Percentiles rank a stretch among this genome's conserved stretches.
Evolutionary conservation across 139 green algal genomes (phyloP).

Genomic region (Diplosphaera chodatii): DNA sequence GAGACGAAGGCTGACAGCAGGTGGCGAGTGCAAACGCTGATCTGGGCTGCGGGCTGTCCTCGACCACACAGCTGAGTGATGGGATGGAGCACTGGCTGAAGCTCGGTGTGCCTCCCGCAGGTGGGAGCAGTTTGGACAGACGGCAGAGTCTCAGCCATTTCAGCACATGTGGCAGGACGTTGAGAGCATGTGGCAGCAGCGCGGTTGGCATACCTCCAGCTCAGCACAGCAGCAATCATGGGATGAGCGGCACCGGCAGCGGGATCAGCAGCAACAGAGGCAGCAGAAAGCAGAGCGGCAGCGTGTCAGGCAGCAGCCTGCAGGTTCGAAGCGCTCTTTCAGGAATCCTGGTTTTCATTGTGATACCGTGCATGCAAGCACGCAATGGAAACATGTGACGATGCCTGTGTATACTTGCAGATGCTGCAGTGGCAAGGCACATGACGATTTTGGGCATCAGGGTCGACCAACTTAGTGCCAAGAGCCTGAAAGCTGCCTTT

Average conservation of each 20-base stretch:
- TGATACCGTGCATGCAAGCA: too few relatives aligned
- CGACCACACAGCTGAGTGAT: too few relatives aligned
- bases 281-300: too few relatives aligned
- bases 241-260: neutral
- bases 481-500: neutral
- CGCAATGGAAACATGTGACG: too few relatives aligned
- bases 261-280: too few relatives aligned
- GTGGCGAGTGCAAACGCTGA: too few relatives aligned
- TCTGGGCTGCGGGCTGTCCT: too few relatives aligned
- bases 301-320: too few relatives aligned
- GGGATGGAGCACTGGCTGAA: too few relatives aligned
- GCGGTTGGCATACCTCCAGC: neutral
- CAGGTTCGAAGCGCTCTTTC: too few relatives aligned
- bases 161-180: neutral
- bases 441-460: neutral
- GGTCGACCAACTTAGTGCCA: neutral
- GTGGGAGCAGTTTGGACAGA: neutral
- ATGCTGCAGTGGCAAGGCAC: neutral
- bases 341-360: too few relatives aligned
- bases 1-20: neutral
- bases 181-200: neutral
- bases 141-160: neutral
- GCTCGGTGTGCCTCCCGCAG: too few relatives aligned
- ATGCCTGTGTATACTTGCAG: neutral
- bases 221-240: neutral